Percentiles rank a stretch among this genome's conserved stretches.
phyloP scores from a whole-genome alignment of 2,329 filamentous ascomycete species.

The Cadophora sp. region DNA sequence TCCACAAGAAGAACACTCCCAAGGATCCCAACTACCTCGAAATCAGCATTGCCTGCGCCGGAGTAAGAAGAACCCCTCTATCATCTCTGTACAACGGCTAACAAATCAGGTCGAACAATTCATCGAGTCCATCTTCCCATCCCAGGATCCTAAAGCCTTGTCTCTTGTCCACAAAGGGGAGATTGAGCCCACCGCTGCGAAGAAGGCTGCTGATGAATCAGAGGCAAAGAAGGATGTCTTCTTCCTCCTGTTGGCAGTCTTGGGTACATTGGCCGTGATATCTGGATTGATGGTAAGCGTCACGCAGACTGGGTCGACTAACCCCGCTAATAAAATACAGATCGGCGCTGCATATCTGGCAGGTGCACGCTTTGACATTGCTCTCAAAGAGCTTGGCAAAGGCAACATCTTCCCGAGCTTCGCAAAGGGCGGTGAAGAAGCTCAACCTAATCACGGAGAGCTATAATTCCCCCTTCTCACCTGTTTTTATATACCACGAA shows the following conservation, averaged over 20 bases:
- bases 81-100: background rate
- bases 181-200: slow-evolving; percentile 5
- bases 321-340: slow-evolving; percentile 53
- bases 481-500: slow-evolving; percentile 30
- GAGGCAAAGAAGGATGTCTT: slow-evolving; percentile 63
- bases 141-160: slow-evolving; percentile 73
- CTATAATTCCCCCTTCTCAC: slow-evolving; percentile 31
- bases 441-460: slow-evolving; percentile 42
- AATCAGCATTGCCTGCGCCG: slow-evolving; percentile 74
- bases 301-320: background rate
- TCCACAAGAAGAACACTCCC: slow-evolving; percentile 93
- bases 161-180: slow-evolving; percentile 49
- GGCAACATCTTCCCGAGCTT: slow-evolving; percentile 48
- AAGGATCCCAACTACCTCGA: slow-evolving; percentile 90
- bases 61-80: slow-evolving; percentile 1
- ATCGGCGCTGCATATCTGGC: slow-evolving; percentile 78
- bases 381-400: slow-evolving; percentile 61
- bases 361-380: slow-evolving; percentile 82
- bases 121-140: slow-evolving; percentile 91
- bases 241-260: slow-evolving; percentile 70
- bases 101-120: slow-evolving; percentile 82
- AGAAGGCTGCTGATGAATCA: slow-evolving; percentile 17
- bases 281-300: slow-evolving; percentile 76
- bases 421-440: slow-evolving; percentile 29
- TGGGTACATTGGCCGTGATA: slow-evolving; percentile 73